Base-by-base conservation (phyloP, 257 asterid genomes). In the Nemophila menziesii region DNA sequence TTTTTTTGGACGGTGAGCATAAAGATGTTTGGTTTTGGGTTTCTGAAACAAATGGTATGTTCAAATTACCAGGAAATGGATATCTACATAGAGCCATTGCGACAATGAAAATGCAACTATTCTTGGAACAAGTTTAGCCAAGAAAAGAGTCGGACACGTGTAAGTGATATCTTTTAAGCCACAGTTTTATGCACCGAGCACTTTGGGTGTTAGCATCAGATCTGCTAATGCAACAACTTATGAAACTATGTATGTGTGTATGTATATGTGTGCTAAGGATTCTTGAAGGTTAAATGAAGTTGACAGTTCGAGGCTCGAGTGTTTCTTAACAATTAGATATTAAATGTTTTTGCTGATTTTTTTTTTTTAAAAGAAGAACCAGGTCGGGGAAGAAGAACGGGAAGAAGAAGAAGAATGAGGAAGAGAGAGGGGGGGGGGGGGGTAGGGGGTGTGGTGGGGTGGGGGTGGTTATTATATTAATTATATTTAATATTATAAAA, bases 71-170 rank as follows among this genome's bases (percentile, higher is more conserved):
- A 55, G 86, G 67, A 23, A 73, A 64, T 43, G 79, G 67, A 62
- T 62, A 69, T 55, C 84, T 48, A 56, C 80, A 67, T 13, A 79
- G 51, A 62, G 94, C 90, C 94, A 86, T 86, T 26, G 6, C 33
- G 9, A 29, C 8, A 29, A 2, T 3, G 9, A 29, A 3, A 3
- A 29, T 7, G 2, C 9, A 29, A 29, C n/a, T n/a, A n/a, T n/a
- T n/a, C 5, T 29, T 29, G 12, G 12, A 29, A 13, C 7, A 29
- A 13, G 2, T 29, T 2, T 29, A 29, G 9, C 7, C 8, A 29
- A 29, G 36, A 29, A 29, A 29, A n/a, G n/a, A n/a, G n/a, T n/a
- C n/a, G n/a, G n/a, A n/a, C n/a, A n/a, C n/a, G n/a, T n/a, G n/a
- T n/a, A n/a, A n/a, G n/a, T n/a, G 36, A 5, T 26, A 4, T 29